phyloP scores from a whole-genome alignment of 192 early-diverging fungal species.

The Rhizoclosmatium globosum region DNA sequence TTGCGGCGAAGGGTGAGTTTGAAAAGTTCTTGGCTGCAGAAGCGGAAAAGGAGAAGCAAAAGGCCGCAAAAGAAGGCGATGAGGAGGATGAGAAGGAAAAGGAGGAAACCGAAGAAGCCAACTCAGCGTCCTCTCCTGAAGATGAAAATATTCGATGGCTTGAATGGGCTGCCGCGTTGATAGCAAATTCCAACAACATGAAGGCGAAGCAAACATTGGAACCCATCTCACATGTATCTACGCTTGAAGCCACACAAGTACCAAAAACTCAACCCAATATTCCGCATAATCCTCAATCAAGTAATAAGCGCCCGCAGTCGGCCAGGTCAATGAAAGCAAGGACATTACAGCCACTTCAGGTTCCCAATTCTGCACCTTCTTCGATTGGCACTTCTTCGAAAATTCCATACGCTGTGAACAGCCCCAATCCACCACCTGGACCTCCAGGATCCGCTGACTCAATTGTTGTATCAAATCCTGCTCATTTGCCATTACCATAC shows the following conservation, averaged over 20 bases:
- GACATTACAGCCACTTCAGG: conserved; percentile 10
- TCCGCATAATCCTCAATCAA: background rate
- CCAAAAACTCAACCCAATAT: background rate
- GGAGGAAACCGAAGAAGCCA: background rate
- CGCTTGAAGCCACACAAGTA: background rate
- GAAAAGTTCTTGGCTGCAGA: conserved; percentile 11
- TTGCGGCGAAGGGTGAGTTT: background rate
- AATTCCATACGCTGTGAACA: conserved; percentile 26
- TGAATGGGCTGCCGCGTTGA: conserved; percentile 12
- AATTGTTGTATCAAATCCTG: conserved; percentile 28
- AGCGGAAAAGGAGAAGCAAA: background rate
- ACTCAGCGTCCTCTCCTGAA: background rate
- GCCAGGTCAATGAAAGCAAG: background rate
- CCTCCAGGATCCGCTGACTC: conserved; percentile 9
- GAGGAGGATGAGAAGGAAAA: background rate
- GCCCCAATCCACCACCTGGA: conserved; percentile 28
- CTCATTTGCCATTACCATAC: conserved; percentile 26
- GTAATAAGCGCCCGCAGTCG: background rate
- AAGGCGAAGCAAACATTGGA: background rate
- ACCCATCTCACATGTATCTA: background rate
- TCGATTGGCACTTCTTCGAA: too few relatives aligned
- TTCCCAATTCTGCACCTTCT: background rate
- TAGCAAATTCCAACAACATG: conserved; percentile 5
- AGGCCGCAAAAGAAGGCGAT: background rate
- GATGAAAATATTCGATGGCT: conserved; percentile 10